Evolutionary conservation across 1,139 yeast species (phyloP).

Genomic region (Pichia sp.): DNA sequence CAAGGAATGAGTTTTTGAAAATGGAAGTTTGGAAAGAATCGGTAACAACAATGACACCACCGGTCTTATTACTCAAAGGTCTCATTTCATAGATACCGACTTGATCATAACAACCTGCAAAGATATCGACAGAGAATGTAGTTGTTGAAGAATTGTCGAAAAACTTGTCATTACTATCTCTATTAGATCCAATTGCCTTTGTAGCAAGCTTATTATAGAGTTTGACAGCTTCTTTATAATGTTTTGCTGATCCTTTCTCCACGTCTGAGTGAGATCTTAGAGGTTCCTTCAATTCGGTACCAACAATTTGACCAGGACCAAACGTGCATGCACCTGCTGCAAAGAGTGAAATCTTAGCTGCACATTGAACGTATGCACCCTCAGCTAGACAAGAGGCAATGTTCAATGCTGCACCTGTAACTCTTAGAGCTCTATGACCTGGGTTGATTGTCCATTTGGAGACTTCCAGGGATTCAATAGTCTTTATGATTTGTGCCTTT

Average conservation of each 20-base stretch:
- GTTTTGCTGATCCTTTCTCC: slow-evolving; percentile 84
- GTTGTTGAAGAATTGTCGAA: slow-evolving; percentile 42
- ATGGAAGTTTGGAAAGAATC: slow-evolving; percentile 97
- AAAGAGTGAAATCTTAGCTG: slow-evolving; percentile 85
- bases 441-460: slow-evolving; percentile 94
- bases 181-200: slow-evolving; percentile 43
- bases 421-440: slow-evolving; percentile 84
- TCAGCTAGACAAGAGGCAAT: slow-evolving; percentile 81
- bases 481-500: slow-evolving; percentile 77
- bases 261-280: slow-evolving; percentile 96
- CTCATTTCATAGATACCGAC: slow-evolving; percentile 98
- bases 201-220: slow-evolving; percentile 76
- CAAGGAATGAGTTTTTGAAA: slow-evolving; percentile 87
- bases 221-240: slow-evolving; percentile 83
- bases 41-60: slow-evolving; percentile 84
- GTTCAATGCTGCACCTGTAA: slow-evolving; percentile 88
- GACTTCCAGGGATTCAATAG: slow-evolving; percentile 68
- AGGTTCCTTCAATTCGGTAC: slow-evolving; percentile 88
- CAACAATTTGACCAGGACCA: slow-evolving; percentile 92
- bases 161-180: slow-evolving; percentile 30
- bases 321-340: slow-evolving; percentile 96
- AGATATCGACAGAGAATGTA: slow-evolving; percentile 86
- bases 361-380: slow-evolving; percentile 80
- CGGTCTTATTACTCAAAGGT: slow-evolving; percentile 78
- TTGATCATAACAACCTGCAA: slow-evolving; percentile 98